Evolutionary conservation across 495 filamentous ascomycete species (phyloP).

Genomic region (Lasiosphaeria miniovina): DNA sequence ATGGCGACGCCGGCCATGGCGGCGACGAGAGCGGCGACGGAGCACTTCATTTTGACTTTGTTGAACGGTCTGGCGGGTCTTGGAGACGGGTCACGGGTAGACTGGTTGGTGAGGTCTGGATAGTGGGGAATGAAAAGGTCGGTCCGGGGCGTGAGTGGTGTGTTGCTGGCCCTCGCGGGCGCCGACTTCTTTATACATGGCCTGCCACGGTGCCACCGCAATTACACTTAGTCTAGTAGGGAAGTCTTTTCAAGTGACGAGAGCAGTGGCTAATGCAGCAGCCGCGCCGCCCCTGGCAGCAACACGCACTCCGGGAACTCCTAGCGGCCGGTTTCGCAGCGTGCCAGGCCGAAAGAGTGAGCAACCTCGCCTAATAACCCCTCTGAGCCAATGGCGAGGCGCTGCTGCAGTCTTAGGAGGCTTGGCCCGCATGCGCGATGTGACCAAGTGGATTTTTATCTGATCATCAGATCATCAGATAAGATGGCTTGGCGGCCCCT

Average conservation of each 20-base stretch:
- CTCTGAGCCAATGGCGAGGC: background rate
- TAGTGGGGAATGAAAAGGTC: background rate
- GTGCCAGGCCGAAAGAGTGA: background rate
- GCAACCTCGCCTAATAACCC: slow-evolving; percentile 1
- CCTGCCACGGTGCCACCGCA: background rate
- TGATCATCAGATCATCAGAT: slow-evolving; percentile 26
- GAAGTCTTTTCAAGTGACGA: background rate
- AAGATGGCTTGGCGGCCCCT: slow-evolving; percentile 8
- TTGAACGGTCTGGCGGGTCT: background rate
- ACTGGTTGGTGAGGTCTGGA: background rate
- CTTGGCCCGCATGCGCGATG: slow-evolving; percentile 3
- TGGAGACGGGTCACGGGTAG: background rate
- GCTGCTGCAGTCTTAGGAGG: background rate
- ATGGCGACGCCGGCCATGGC: slow-evolving; percentile 7
- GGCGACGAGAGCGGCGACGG: slow-evolving; percentile 12
- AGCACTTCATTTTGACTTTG: slow-evolving; percentile 20
- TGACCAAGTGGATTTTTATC: slow-evolving; percentile 8
- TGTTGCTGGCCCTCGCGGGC: background rate
- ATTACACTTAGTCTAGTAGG: background rate
- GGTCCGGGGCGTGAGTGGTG: background rate
- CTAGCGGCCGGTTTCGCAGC: slow-evolving; percentile 1
- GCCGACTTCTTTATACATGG: background rate
- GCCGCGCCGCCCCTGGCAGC: too few species aligned
- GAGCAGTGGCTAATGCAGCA: too few species aligned
- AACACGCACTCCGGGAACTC: too few species aligned